A percentile compares a stretch with the other conserved stretches of the same genome.
Evolutionary conservation across 116 monocot genomes (phyloP).

Genomic region (Trichopus zeylanicus): DNA sequence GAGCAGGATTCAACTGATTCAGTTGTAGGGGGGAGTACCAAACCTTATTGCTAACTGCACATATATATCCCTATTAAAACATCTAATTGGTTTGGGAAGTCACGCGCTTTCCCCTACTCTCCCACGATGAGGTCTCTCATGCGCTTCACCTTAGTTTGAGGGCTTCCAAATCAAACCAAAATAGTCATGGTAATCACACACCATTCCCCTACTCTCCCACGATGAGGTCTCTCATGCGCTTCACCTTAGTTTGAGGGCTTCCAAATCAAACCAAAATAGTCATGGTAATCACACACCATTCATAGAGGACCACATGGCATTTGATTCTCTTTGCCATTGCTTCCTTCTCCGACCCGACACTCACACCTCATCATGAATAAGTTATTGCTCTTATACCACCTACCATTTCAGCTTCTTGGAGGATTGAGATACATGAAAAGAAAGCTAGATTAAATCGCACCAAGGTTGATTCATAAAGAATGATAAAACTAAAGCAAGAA

Average conservation of each 20-base stretch:
- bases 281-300: not conserved
- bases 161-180: not conserved
- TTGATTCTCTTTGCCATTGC: constrained; percentile 7
- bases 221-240: constrained; percentile 1
- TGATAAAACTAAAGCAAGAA: not conserved
- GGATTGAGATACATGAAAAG: no score
- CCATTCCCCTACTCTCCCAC: no score
- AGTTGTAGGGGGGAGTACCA: no score
- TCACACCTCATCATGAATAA: constrained; percentile 6
- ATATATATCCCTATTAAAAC: no score
- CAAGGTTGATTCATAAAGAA: no score
- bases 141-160: not conserved
- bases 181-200: no score
- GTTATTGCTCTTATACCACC: not conserved
- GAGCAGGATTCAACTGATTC: no score
- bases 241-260: not conserved
- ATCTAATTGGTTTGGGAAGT: no score
- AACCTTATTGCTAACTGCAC: not conserved
- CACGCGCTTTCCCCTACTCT: no score
- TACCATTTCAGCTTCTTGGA: not conserved
- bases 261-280: not conserved
- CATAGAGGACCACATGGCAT: constrained; percentile 15
- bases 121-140: not conserved
- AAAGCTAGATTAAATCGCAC: no score
- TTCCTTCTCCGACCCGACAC: not conserved